phyloP scores from a whole-genome alignment of 257 asterid species.

The Solanum sitiens region DNA sequence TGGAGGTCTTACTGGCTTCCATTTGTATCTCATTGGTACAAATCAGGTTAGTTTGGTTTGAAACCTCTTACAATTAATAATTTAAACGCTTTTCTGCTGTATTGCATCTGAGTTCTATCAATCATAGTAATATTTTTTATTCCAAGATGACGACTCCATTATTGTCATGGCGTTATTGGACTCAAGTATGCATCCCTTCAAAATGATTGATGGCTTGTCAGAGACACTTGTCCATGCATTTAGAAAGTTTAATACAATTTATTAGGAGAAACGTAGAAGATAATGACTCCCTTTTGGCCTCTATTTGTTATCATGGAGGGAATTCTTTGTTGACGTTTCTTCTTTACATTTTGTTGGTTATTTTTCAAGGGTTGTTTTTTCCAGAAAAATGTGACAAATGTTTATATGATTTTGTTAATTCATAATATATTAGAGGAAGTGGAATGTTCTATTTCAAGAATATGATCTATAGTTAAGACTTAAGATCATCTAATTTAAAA shows the following conservation, averaged over 20 bases:
- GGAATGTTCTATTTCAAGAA: not conserved
- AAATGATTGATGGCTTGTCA: not conserved
- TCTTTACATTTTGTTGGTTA: not conserved
- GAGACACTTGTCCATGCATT: not conserved
- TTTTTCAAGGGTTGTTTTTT: not conserved
- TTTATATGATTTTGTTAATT: not conserved
- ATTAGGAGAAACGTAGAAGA: not conserved
- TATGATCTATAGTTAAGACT: not conserved
- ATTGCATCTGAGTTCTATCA: not conserved
- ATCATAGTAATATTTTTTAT: not conserved
- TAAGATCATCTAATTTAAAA: not conserved
- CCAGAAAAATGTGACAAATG: not conserved
- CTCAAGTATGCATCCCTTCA: not conserved
- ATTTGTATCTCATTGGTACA: slow-evolving; percentile 48
- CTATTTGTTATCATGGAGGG: not conserved
- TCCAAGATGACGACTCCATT: not conserved
- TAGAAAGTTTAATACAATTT: not conserved
- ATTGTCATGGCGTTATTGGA: not conserved
- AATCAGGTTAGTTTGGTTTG: slow-evolving; percentile 42
- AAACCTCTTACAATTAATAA: not conserved
- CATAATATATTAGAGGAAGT: not conserved
- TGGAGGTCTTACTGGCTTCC: slow-evolving; percentile 80
- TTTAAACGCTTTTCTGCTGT: not conserved
- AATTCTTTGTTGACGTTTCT: not conserved
- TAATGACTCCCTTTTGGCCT: not conserved